phyloP scores from a whole-genome alignment of 2,329 filamentous ascomycete species.

The Chaetomium olivaceum region DNA sequence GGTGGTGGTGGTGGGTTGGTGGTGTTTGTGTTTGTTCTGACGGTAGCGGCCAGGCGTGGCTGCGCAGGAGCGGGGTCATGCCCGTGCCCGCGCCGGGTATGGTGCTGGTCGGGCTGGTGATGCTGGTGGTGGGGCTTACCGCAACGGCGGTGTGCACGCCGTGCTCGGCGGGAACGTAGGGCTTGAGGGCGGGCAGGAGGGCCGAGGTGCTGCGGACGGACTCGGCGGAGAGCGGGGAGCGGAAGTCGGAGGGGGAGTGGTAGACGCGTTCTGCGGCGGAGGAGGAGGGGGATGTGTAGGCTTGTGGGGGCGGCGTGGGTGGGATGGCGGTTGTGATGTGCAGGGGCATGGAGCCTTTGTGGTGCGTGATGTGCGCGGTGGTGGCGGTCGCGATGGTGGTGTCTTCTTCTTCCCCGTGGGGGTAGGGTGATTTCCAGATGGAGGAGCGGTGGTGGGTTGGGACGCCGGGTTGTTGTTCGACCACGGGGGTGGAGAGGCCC shows the following conservation, averaged over 20 bases:
- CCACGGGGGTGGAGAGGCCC: constrained; percentile 19
- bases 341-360: constrained; percentile 26
- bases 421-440: constrained; percentile 28
- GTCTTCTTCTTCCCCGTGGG: neutral
- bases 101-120: neutral
- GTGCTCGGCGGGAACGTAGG: constrained; percentile 38
- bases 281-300: constrained; percentile 34
- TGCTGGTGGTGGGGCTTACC: constrained; percentile 20
- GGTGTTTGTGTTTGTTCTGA: neutral
- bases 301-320: constrained; percentile 25
- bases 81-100: constrained; percentile 8
- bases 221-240: constrained; percentile 32
- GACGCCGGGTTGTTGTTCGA: constrained; percentile 26
- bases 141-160: constrained; percentile 23
- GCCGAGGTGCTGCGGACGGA: constrained; percentile 41
- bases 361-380: constrained; percentile 7
- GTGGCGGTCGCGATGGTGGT: constrained; percentile 15
- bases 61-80: constrained; percentile 27
- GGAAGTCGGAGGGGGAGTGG: constrained; percentile 35
- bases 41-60: constrained; percentile 22
- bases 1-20: neutral
- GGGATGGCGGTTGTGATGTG: constrained; percentile 34
- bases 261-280: constrained; percentile 22
- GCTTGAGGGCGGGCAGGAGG: constrained; percentile 37
- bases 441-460: constrained; percentile 25